These are phyloP conservation scores for Lipomyces chichibuensis DNA, from an alignment of 805 yeast genomes.

Conservation along the genomic window DNA sequence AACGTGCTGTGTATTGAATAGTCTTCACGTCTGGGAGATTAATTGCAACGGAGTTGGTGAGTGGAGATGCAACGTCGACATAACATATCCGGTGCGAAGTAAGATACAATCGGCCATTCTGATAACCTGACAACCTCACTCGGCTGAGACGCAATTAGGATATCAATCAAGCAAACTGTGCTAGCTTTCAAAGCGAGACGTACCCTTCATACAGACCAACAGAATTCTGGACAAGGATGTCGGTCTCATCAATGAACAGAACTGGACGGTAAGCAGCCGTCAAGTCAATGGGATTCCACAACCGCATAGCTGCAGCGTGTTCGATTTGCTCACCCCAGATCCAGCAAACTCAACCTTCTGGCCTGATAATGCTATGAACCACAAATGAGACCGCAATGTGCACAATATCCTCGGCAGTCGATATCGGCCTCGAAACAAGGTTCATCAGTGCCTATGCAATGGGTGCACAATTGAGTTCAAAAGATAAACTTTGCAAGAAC, in stretches of 20 bases:
- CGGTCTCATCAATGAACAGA: constrained; percentile 50
- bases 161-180: neutral
- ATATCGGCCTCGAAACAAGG: neutral
- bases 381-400: neutral
- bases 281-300: constrained; percentile 41
- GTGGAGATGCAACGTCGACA: constrained; percentile 57
- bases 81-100: constrained; percentile 75
- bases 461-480: neutral
- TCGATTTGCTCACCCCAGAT: neutral
- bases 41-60: constrained; percentile 52
- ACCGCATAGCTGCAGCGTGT: constrained; percentile 10
- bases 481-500: neutral
- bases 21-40: constrained; percentile 49
- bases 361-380: neutral
- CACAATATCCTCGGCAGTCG: neutral
- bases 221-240: constrained; percentile 54
- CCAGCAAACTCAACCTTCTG: neutral
- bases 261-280: constrained; percentile 43
- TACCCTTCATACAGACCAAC: constrained; percentile 76
- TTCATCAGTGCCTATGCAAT: neutral
- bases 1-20: constrained; percentile 47
- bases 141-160: constrained; percentile 3
- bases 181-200: neutral
- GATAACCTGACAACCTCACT: constrained; percentile 61
- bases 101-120: constrained; percentile 75